Conservation (phyloP, 768 basidiomycete genomes). For the Stropharia rugosoannulata region DNA sequence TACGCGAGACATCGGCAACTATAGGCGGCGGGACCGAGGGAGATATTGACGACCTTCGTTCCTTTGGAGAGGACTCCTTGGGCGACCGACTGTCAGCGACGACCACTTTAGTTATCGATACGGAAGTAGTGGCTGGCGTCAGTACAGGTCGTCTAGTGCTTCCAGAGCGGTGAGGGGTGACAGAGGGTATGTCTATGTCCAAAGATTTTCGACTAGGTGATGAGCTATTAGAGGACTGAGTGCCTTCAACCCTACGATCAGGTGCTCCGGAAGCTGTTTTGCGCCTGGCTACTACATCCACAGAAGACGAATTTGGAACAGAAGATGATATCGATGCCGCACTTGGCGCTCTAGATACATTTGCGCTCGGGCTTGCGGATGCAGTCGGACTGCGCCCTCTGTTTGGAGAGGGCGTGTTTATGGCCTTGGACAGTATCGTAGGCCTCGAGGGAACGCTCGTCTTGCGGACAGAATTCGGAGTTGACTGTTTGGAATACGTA, state of each 20-base stretch:
- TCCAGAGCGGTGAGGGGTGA: conserved; percentile 41
- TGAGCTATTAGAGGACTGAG: conserved; percentile 51
- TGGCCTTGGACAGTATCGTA: conserved; percentile 26
- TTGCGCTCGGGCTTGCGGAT: conserved; percentile 35
- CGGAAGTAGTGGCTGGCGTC: conserved; percentile 39
- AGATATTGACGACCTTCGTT: conserved; percentile 30
- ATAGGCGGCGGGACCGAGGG: conserved; percentile 17
- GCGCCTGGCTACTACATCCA: conserved; percentile 49
- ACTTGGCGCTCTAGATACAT: conserved; percentile 39
- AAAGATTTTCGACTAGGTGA: conserved; percentile 61
- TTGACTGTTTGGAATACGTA: conserved; percentile 27
- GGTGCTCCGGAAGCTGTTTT: conserved; percentile 35
- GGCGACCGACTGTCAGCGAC: conserved; percentile 32
- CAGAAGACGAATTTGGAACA: conserved; percentile 42
- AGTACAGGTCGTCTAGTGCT: conserved; percentile 42
- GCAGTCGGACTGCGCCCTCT: conserved; percentile 58
- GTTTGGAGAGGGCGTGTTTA: conserved; percentile 28
- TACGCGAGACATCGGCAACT: conserved; percentile 10
- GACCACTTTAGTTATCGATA: conserved; percentile 37
- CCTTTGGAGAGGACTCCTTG: conserved; percentile 12
- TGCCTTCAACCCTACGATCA: conserved; percentile 44
- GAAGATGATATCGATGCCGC: conserved; percentile 41
- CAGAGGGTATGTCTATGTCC: conserved; percentile 48
- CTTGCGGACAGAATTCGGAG: conserved; percentile 43
- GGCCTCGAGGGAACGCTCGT: conserved; percentile 43